Evolutionary conservation across 352 stramenopile species (phyloP), one percentile per base, ranked within the genome.

Genomic region (Chrysophaeum taylorii): DNA sequence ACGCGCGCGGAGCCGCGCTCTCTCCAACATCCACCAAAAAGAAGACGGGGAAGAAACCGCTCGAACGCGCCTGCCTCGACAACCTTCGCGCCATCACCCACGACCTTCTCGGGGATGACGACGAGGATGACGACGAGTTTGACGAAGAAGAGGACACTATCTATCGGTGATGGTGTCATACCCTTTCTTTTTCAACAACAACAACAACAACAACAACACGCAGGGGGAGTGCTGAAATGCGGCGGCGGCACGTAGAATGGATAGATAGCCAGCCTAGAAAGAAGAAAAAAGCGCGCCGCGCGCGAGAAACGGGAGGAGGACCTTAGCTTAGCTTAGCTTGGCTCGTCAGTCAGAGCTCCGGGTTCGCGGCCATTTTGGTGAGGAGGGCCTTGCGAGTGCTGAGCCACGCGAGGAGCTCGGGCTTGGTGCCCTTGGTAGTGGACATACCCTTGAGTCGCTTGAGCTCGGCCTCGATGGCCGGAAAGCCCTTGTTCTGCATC

Each of bases 311-410:
- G n/a, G n/a, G n/a, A n/a, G n/a, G n/a, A n/a, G n/a, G n/a, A n/a
- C n/a, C n/a, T n/a, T n/a, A n/a, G n/a, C n/a, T n/a, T n/a, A n/a
- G n/a, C n/a, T n/a, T n/a, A n/a, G n/a, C n/a, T n/a, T n/a, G n/a
- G n/a, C n/a, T n/a, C n/a, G n/a, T n/a, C n/a, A n/a, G n/a, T n/a
- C n/a, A n/a, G n/a, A n/a, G n/a, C n/a, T n/a, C n/a, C n/a, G n/a
- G n/a, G n/a, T n/a, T n/a, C n/a, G n/a, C 41, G 41, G 21, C 41
- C 14, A 48, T 21, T 36, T 66, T 66, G 18, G 2, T 2, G 57
- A 66, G 57, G 57, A 66, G 41, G 14, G 31, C 36, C 57, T 66
- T 66, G 57, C 57, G 57, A 21, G 41, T 16, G 33, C 27, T 23
- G 33, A 66, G 33, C 57, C 57, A 66, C 33, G 35, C 5, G 9